phyloP scores from a whole-genome alignment of 192 early-diverging fungal species.

The Mortierella hygrophila region DNA sequence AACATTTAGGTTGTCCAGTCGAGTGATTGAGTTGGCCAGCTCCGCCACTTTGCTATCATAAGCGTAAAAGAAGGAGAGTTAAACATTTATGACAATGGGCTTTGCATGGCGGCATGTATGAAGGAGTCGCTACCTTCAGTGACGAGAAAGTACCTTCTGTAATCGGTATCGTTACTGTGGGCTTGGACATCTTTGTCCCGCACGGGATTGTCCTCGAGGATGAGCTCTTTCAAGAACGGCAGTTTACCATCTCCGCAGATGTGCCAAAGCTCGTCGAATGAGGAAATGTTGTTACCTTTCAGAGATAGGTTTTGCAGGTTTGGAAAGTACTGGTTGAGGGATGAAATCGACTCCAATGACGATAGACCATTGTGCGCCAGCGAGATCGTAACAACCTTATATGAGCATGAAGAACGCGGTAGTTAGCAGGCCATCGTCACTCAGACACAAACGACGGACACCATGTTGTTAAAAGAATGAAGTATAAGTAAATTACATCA shows the following conservation, averaged over 20 bases:
- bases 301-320: slow-evolving; percentile 60
- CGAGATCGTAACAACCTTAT: slow-evolving; percentile 58
- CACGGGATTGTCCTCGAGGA: slow-evolving; percentile 59
- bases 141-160: slow-evolving; percentile 23
- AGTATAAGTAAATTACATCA: slow-evolving; percentile 18
- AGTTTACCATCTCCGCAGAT: slow-evolving; percentile 45
- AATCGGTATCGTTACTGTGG: slow-evolving; percentile 39
- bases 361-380: slow-evolving; percentile 53
- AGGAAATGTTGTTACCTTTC: slow-evolving; percentile 57
- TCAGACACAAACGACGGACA: neutral
- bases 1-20: slow-evolving; percentile 47
- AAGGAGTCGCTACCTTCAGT: no score
- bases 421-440: neutral
- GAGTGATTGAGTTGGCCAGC: slow-evolving; percentile 50
- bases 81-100: neutral
- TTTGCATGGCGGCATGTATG: neutral
- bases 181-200: slow-evolving; percentile 16
- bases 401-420: neutral
- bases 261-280: slow-evolving; percentile 43
- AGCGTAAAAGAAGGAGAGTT: neutral
- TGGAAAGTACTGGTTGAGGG: slow-evolving; percentile 52
- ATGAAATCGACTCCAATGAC: slow-evolving; percentile 31
- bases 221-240: slow-evolving; percentile 39
- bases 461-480: no score
- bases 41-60: slow-evolving; percentile 31